phyloP scores from a whole-genome alignment of 2,329 filamentous ascomycete genomes.

The Fusarium kyushuense region DNA sequence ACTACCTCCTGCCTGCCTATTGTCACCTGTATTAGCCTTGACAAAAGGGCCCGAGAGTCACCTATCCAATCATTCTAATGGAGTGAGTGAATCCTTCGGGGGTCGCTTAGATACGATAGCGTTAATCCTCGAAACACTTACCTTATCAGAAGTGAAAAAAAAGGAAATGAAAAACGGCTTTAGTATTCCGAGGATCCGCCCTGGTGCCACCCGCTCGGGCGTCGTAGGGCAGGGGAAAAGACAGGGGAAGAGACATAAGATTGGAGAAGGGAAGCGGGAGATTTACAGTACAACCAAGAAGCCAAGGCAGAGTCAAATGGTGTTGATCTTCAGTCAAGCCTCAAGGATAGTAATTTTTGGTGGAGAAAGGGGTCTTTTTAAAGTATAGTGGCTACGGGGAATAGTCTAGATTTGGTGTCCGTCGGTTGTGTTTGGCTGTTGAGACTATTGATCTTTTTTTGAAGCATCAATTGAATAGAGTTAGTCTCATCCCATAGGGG shows the following conservation, averaged over 20 bases:
- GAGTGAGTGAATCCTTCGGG: constrained; percentile 32
- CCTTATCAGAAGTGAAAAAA: constrained; percentile 9
- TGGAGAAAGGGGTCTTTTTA: constrained; percentile 6
- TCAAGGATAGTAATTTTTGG: neutral
- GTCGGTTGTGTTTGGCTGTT: neutral
- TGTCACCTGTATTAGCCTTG: neutral
- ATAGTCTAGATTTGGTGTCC: constrained; percentile 6
- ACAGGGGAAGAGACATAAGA: constrained; percentile 1
- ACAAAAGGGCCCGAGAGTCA: neutral
- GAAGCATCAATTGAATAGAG: constrained; percentile 16
- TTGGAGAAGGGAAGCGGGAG: constrained; percentile 4
- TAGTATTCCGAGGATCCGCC: constrained; percentile 20
- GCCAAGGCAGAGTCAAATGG: neutral
- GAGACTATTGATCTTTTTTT: constrained; percentile 18
- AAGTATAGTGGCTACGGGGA: neutral
- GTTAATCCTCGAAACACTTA: constrained; percentile 29
- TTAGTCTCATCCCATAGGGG: constrained; percentile 6
- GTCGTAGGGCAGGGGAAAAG: constrained; percentile 6
- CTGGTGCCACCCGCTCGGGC: constrained; percentile 7
- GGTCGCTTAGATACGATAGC: constrained; percentile 20
- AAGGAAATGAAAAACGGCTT: constrained; percentile 26
- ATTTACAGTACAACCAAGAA: neutral
- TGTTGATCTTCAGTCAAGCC: neutral
- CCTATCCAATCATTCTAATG: constrained; percentile 6
- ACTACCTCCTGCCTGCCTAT: neutral